These are phyloP conservation scores for Acanthochlamys bracteata DNA, from an alignment of 106 monocot species.

Conservation along the genomic window DNA sequence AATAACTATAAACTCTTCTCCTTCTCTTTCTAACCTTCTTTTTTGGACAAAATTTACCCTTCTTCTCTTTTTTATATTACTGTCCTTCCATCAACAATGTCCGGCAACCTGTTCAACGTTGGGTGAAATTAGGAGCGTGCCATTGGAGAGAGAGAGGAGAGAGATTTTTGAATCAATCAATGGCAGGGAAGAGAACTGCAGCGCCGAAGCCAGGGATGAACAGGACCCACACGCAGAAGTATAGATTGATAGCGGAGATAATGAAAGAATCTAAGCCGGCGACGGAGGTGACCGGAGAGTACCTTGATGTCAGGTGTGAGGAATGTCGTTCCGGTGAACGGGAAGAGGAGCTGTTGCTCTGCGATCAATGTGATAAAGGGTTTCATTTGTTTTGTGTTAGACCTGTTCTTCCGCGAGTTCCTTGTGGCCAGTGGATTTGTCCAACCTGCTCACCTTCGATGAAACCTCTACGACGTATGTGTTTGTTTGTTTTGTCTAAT, in stretches of 20 bases:
- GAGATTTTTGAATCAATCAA: too few relatives aligned
- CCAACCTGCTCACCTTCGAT: constrained; percentile 31
- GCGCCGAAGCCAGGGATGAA: constrained; percentile 29
- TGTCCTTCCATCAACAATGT: too few relatives aligned
- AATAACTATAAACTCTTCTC: too few relatives aligned
- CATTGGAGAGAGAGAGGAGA: too few relatives aligned
- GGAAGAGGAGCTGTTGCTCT: constrained; percentile 67
- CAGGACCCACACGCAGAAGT: constrained; percentile 28
- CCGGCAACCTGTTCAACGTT: too few relatives aligned
- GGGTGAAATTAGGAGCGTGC: too few relatives aligned
- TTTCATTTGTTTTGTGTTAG: constrained; percentile 71
- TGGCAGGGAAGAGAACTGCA: constrained; percentile 37
- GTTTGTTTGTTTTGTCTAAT: too few relatives aligned
- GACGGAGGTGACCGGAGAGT: constrained; percentile 21
- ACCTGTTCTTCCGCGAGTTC: constrained; percentile 68
- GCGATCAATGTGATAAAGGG: constrained; percentile 73
- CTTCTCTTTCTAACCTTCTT: too few relatives aligned
- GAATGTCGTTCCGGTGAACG: constrained; percentile 56
- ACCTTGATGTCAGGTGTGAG: constrained; percentile 55
- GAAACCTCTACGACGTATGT: constrained; percentile 17
- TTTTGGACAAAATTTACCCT: too few relatives aligned
- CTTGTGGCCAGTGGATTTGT: constrained; percentile 70
- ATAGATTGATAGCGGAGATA: constrained; percentile 49
- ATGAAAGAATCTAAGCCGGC: constrained; percentile 44
- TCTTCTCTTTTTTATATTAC: too few relatives aligned